A percentile compares a stretch with the other conserved stretches of the same genome.
These are phyloP conservation scores for Pterulicium gracile DNA, from an alignment of 1,284 basidiomycete genomes.

Conservation along the genomic window DNA sequence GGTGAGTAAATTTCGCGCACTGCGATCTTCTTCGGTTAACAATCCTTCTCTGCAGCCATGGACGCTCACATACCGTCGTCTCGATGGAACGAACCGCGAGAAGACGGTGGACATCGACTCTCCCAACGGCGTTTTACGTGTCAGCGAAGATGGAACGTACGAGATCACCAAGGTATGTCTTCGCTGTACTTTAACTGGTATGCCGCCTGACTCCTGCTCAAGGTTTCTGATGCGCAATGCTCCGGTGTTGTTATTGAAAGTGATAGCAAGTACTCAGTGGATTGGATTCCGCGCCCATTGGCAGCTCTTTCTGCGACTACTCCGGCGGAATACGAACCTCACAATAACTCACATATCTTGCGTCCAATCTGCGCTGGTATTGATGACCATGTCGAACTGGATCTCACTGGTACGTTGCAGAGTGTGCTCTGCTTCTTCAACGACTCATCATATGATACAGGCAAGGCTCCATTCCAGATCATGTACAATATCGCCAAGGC, in stretches of 20 bases:
- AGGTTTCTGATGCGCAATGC: constrained; percentile 79
- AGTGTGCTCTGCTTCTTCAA: background rate
- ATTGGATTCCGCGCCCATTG: constrained; percentile 67
- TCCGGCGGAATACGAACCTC: constrained; percentile 39
- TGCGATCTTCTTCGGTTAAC: background rate
- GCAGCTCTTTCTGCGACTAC: constrained; percentile 49
- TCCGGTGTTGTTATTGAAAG: constrained; percentile 58
- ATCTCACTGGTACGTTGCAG: constrained; percentile 51
- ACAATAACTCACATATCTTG: constrained; percentile 62
- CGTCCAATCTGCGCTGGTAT: constrained; percentile 73
- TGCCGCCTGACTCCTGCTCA: constrained; percentile 18
- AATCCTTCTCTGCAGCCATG: constrained; percentile 52
- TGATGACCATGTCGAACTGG: constrained; percentile 71
- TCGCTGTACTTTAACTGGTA: constrained; percentile 2
- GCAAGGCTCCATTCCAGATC: constrained; percentile 79
- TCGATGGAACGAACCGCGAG: constrained; percentile 34
- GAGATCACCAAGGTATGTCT: constrained; percentile 55
- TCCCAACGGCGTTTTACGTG: constrained; percentile 63
- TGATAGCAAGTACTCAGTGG: constrained; percentile 59
- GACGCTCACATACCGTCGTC: constrained; percentile 65
- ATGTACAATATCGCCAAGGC: constrained; percentile 69
- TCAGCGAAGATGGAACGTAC: constrained; percentile 67
- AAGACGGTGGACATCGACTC: constrained; percentile 39
- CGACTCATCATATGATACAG: constrained; percentile 23
- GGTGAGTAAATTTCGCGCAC: constrained; percentile 37